Base-by-base conservation (phyloP, 192 early-diverging fungal genomes). In the Coemansia sp. region DNA sequence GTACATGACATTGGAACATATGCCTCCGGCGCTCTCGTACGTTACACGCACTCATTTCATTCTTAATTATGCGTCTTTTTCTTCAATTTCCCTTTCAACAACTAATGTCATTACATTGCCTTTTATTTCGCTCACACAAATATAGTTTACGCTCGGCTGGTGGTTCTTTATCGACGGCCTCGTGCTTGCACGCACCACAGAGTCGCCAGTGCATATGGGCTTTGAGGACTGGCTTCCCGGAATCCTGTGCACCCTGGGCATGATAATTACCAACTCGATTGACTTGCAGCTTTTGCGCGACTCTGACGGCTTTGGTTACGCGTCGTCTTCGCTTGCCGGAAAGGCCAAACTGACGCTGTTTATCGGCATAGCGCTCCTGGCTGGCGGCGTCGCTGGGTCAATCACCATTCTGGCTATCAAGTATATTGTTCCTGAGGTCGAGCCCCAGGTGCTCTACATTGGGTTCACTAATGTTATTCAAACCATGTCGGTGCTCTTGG, bases 131-230 rank as follows among this genome's bases (percentile, higher is more conserved):
- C n/a, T n/a, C n/a, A n/a, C n/a, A n/a, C n/a, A n/a, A 19, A 33
- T 25, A 14, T 57, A 57, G 27, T 81, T 81, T 50, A 72, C 80
- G 0, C 44, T 81, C 4, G 80, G 80, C 19, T 81, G 80, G 80
- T 81, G 80, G 80, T 73, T 78, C 56, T 81, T 81, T 39, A 64
- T 81, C 18, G 80, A 81, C 59, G 80, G 80, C 12, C 62, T 81
- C n/a, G 71, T 78, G 19, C 50, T 69, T 17, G 53, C 80, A 1
- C 64, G 69, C 33, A 69, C 68, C 11, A 39, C 25, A 2, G 33
- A 47, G 11, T 67, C 53, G 33, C 61, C 64, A 0, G 79, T 69
- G 3, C 64, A 63, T 11, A 60, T 81, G 21, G 74, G 74, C 2
- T 69, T 81, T 19, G 80, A 81, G 46, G 80, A 81, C 54, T 81